These are phyloP conservation scores for Cytospora paraplurivora DNA, from an alignment of 2,329 filamentous ascomycete species.

Conservation along the genomic window DNA sequence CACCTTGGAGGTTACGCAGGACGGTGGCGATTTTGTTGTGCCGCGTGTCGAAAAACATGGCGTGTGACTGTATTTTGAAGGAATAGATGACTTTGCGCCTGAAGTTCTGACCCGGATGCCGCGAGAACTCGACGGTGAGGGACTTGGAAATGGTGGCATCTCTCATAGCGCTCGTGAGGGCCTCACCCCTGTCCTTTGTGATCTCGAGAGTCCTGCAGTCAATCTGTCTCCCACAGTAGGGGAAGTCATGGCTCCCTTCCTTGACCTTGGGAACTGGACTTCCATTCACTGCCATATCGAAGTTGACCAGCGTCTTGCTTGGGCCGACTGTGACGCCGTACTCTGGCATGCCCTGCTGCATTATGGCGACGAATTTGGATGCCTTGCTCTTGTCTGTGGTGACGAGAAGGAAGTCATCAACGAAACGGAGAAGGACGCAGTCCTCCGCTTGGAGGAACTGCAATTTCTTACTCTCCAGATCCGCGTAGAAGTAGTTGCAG, in stretches of 20 bases:
- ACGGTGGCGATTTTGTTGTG: conserved; percentile 74
- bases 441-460: conserved; percentile 62
- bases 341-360: conserved; percentile 76
- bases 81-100: conserved; percentile 74
- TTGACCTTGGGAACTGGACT: conserved; percentile 52
- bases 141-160: conserved; percentile 63
- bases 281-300: conserved; percentile 63
- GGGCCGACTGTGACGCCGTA: conserved; percentile 81
- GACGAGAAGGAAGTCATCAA: conserved; percentile 92
- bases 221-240: conserved; percentile 85
- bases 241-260: conserved; percentile 57
- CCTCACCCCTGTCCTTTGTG: conserved; percentile 64
- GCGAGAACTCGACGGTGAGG: conserved; percentile 76
- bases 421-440: conserved; percentile 75
- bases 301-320: conserved; percentile 83
- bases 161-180: conserved; percentile 30
- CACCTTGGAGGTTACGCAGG: conserved; percentile 72
- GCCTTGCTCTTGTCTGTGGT: conserved; percentile 71
- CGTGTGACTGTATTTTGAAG: conserved; percentile 83
- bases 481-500: conserved; percentile 95
- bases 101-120: conserved; percentile 74
- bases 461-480: conserved; percentile 73
- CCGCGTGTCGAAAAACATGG: conserved; percentile 78
- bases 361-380: conserved; percentile 70
- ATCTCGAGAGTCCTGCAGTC: conserved; percentile 75